Percentiles rank a stretch among this genome's conserved stretches.
phyloP scores from a whole-genome alignment of 257 asterid species.

The Solanum pinnatisectum region DNA sequence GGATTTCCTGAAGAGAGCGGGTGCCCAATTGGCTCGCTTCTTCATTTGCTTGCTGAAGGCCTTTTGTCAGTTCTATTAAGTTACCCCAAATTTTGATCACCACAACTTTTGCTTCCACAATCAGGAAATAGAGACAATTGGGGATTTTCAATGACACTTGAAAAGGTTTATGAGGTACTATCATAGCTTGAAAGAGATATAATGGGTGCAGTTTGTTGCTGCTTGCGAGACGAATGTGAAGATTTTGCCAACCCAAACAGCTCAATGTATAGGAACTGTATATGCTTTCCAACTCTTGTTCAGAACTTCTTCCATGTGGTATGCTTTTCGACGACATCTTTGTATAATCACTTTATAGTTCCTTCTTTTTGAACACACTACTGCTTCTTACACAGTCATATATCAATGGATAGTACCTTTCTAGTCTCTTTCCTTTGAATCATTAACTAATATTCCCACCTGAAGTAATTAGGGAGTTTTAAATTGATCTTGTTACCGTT shows the following conservation, averaged over 20 bases:
- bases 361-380: not conserved
- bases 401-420: not conserved
- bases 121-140: not conserved
- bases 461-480: not conserved
- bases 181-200: conserved; percentile 5
- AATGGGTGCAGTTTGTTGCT: conserved; percentile 90
- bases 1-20: conserved; percentile 2
- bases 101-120: not conserved
- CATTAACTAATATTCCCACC: not conserved
- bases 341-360: not conserved
- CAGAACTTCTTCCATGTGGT: conserved; percentile 64
- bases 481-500: not conserved
- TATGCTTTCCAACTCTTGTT: conserved; percentile 53
- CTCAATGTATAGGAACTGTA: conserved; percentile 50
- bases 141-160: not conserved
- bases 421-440: not conserved
- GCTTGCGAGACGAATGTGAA: conserved; percentile 63
- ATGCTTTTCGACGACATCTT: conserved; percentile 7
- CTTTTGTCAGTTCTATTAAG: not conserved
- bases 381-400: not conserved
- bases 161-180: not conserved
- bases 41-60: not conserved
- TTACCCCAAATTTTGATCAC: not conserved
- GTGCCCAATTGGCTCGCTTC: not conserved
- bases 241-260: conserved; percentile 58